Evolutionary conservation across 148 eudicot genomes (phyloP).

Genomic region (Nyssa sinensis): DNA sequence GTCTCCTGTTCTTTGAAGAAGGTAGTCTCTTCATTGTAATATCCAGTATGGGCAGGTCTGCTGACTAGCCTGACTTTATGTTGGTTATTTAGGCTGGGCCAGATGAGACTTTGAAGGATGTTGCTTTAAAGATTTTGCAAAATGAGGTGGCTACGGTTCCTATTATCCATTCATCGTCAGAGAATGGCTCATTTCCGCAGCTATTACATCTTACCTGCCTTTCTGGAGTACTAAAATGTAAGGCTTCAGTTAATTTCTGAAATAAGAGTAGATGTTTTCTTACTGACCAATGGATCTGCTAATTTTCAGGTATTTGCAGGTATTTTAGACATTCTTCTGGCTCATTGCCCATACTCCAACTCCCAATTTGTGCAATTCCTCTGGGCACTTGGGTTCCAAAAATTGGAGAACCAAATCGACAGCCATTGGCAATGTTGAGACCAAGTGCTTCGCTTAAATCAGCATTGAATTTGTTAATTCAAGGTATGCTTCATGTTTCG

Average conservation of each 20-base stretch:
- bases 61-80: not conserved
- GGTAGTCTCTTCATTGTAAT: not conserved
- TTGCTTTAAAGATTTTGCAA: slow-evolving; percentile 54
- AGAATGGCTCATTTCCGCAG: slow-evolving; percentile 52
- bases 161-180: slow-evolving; percentile 41
- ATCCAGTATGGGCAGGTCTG: not conserved
- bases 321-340: slow-evolving; percentile 49
- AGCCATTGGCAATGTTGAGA: slow-evolving; percentile 57
- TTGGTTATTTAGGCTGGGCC: slow-evolving; percentile 52
- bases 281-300: slow-evolving; percentile 15
- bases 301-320: slow-evolving; percentile 61
- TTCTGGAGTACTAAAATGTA: slow-evolving; percentile 58
- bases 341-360: slow-evolving; percentile 52
- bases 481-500: slow-evolving; percentile 41
- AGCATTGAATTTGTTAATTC: slow-evolving; percentile 59
- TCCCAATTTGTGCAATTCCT: slow-evolving; percentile 55
- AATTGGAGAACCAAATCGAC: slow-evolving; percentile 47
- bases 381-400: slow-evolving; percentile 72
- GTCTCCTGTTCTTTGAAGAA: not conserved
- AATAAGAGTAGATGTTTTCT: slow-evolving; percentile 4
- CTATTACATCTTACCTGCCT: slow-evolving; percentile 67
- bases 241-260: slow-evolving; percentile 9
- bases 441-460: slow-evolving; percentile 57
- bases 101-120: slow-evolving; percentile 57
- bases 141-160: slow-evolving; percentile 61